phyloP scores from a whole-genome alignment of 2,329 filamentous ascomycete species.

The Diplodia scrobiculata region DNA sequence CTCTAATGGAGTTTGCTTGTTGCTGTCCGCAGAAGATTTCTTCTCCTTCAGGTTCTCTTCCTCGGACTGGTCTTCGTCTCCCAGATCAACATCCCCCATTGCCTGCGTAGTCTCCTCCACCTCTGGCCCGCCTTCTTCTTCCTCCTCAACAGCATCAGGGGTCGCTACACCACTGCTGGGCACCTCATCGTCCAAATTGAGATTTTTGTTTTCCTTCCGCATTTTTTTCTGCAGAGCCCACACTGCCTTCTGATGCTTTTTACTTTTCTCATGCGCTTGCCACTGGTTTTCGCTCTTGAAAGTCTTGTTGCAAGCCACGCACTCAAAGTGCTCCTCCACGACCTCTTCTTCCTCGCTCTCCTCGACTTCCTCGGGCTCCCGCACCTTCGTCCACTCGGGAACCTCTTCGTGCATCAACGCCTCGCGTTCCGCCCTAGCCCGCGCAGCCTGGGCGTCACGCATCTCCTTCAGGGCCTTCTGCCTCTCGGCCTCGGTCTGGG shows the following conservation, averaged over 20 bases:
- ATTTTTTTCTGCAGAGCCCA: conserved; percentile 79
- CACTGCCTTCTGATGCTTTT: conserved; percentile 88
- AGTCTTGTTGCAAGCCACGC: conserved; percentile 63
- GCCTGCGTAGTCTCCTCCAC: conserved; percentile 1
- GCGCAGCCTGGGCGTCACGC: conserved; percentile 79
- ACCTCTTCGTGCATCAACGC: conserved; percentile 69
- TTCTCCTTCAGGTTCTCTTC: conserved; percentile 39
- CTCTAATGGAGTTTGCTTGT: conserved; percentile 17
- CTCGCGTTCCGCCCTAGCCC: conserved; percentile 77
- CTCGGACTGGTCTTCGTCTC: conserved; percentile 41
- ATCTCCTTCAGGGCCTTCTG: conserved; percentile 76
- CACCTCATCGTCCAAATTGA: conserved; percentile 51
- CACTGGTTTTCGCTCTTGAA: conserved; percentile 93
- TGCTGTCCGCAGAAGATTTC: not conserved
- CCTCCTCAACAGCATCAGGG: conserved; percentile 40
- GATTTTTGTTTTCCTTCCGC: conserved; percentile 71
- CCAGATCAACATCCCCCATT: conserved; percentile 31
- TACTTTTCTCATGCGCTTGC: conserved; percentile 90
- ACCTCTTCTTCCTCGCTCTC: conserved; percentile 55
- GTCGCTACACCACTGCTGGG: conserved; percentile 39
- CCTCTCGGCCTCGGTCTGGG: conserved; percentile 76
- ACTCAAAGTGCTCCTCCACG: conserved; percentile 60
- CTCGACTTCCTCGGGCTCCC: conserved; percentile 56
- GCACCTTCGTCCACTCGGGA: conserved; percentile 73
- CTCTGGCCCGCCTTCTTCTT: conserved; percentile 26